Conservation (phyloP, 2,329 filamentous ascomycete species). For the Alternaria viburni region DNA sequence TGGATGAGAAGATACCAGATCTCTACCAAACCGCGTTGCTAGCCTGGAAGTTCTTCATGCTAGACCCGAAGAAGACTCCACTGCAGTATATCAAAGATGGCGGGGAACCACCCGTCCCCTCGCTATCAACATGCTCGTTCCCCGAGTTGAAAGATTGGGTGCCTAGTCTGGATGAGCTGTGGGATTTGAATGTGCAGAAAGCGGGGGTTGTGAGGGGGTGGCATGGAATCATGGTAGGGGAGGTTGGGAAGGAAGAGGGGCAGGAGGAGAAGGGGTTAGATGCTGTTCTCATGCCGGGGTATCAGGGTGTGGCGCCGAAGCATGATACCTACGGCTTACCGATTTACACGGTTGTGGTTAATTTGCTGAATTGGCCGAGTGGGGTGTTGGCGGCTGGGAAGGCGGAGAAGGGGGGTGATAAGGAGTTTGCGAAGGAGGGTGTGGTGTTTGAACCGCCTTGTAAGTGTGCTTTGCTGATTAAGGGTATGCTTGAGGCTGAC, state of each 20-base stretch:
- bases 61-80: slow-evolving; percentile 47
- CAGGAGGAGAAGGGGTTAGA: slow-evolving; percentile 55
- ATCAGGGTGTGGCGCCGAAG: slow-evolving; percentile 58
- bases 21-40: slow-evolving; percentile 45
- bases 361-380: slow-evolving; percentile 61
- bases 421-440: slow-evolving; percentile 33
- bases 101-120: slow-evolving; percentile 55
- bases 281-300: slow-evolving; percentile 57
- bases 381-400: slow-evolving; percentile 56
- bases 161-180: slow-evolving; percentile 49
- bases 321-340: slow-evolving; percentile 59
- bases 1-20: slow-evolving; percentile 36
- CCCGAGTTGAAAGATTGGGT: slow-evolving; percentile 40
- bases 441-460: slow-evolving; percentile 46
- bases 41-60: slow-evolving; percentile 52
- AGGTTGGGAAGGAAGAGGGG: too few relatives aligned
- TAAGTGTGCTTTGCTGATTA: slow-evolving; percentile 23
- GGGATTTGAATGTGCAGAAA: slow-evolving; percentile 51
- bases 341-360: slow-evolving; percentile 59
- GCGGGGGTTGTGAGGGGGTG: slow-evolving; percentile 48
- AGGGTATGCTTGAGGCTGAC: background rate
- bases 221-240: slow-evolving; percentile 47
- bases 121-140: slow-evolving; percentile 45
- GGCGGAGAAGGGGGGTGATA: slow-evolving; percentile 53
- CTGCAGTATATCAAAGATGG: slow-evolving; percentile 42